A percentile compares a stretch with the other conserved stretches of the same genome.
Conservation (phyloP, 2,329 filamentous ascomycete genomes). For the Penicillium polonicum region DNA sequence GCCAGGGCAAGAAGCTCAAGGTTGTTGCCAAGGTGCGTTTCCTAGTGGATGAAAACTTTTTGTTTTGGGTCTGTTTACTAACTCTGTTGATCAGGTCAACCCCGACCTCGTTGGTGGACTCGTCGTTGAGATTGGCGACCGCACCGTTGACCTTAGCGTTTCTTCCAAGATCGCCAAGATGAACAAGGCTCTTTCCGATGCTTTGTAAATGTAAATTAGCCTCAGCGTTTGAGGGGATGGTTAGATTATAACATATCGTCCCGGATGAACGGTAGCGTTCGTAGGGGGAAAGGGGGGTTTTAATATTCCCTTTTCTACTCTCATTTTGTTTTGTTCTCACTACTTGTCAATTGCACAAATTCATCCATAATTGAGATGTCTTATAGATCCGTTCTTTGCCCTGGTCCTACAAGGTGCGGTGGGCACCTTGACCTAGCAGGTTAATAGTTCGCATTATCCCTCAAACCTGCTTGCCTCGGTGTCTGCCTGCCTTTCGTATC, state of each 20-base stretch:
- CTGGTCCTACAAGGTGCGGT: background rate
- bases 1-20: constrained; percentile 96
- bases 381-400: background rate
- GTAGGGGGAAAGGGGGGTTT: constrained; percentile 9
- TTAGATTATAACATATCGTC: constrained; percentile 26
- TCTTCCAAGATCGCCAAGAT: constrained; percentile 93
- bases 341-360: constrained; percentile 29
- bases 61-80: background rate
- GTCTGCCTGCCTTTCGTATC: background rate
- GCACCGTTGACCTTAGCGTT: constrained; percentile 96
- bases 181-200: constrained; percentile 98
- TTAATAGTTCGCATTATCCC: background rate
- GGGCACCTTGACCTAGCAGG: background rate
- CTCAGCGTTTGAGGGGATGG: constrained; percentile 22
- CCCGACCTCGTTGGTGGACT: constrained; percentile 91
- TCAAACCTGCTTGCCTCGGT: background rate
- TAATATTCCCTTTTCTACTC: constrained; percentile 9
- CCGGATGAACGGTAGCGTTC: constrained; percentile 30
- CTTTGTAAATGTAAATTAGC: constrained; percentile 70
- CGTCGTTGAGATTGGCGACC: constrained; percentile 93
- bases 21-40: constrained; percentile 76
- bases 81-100: constrained; percentile 66
- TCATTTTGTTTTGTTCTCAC: constrained; percentile 27
- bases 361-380: constrained; percentile 2
- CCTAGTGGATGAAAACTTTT: background rate